A percentile compares a stretch with the other conserved stretches of the same genome.
Conservation (phyloP, 495 filamentous ascomycete species). For the Lophiotrema nucula region DNA sequence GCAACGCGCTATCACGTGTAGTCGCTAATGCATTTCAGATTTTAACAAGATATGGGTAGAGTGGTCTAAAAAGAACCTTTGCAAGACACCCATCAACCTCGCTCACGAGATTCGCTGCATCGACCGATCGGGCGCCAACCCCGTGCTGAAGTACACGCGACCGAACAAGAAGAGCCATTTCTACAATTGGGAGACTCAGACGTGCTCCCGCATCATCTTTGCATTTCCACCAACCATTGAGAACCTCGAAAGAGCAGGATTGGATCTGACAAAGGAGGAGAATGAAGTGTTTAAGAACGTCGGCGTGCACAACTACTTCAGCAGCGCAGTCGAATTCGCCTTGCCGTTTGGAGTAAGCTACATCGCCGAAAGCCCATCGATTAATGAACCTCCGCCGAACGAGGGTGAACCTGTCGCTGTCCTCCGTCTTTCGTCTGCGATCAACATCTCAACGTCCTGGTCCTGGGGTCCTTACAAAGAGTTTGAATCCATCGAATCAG, state of each 20-base stretch:
- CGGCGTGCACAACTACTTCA: slow-evolving; percentile 31
- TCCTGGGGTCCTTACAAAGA: slow-evolving; percentile 26
- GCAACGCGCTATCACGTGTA: background rate
- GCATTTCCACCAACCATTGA: slow-evolving; percentile 32
- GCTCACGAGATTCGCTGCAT: slow-evolving; percentile 20
- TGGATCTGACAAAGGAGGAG: slow-evolving; percentile 26
- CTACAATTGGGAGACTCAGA: slow-evolving; percentile 21
- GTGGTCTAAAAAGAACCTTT: slow-evolving; percentile 17
- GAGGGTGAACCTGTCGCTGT: slow-evolving; percentile 29
- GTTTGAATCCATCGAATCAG: slow-evolving; percentile 13
- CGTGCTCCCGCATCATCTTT: slow-evolving; percentile 28
- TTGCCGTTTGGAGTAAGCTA: slow-evolving; percentile 27
- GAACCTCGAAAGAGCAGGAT: slow-evolving; percentile 20
- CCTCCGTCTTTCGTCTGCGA: slow-evolving; percentile 9
- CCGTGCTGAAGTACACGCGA: slow-evolving; percentile 43
- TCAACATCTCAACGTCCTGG: slow-evolving; percentile 29
- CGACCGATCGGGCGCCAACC: slow-evolving; percentile 37
- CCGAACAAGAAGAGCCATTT: slow-evolving; percentile 11
- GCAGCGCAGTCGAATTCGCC: slow-evolving; percentile 19
- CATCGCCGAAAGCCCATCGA: slow-evolving; percentile 3
- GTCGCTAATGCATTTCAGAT: background rate
- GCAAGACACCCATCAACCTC: slow-evolving; percentile 15
- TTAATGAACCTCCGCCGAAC: slow-evolving; percentile 14
- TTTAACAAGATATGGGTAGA: slow-evolving; percentile 27
- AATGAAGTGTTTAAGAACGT: slow-evolving; percentile 23